Base-by-base conservation (phyloP, 176 grass and related monocot genomes). In the Poa pratensis region DNA sequence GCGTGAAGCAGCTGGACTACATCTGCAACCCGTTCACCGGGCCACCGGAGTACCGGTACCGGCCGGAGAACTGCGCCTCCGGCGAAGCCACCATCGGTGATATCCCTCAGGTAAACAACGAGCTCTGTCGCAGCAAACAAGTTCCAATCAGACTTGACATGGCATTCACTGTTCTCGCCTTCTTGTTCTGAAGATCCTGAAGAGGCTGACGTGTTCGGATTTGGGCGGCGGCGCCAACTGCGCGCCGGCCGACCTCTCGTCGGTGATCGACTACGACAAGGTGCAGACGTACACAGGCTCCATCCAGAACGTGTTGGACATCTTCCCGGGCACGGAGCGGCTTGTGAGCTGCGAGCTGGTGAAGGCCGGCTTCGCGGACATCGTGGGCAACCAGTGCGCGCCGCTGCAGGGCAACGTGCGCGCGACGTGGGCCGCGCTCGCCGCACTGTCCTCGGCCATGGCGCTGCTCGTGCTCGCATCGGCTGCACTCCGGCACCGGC, bases 1-100 rank as follows among this genome's bases (percentile, higher is more conserved):
- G 79, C 3, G 76, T 94, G 83, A 94, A 83, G 82, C 73, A 60
- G 68, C 77, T 98, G 82, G 85, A 92, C 63, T 96, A 90, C 69
- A 91, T 99, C 20, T 99, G 96, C 86, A 99, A 96, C 68, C 96
- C 96, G 11, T 99, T 99, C 77, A 69, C 93, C 1, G 93, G 91
- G n/a, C 91, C 93, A 7, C 96, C 96, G 4, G 75, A 80, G 63
- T 96, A 91, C 87, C 75, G 17, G 75, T 99, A 99, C 69, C 86
- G 60, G 55, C 93, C 93, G 14, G 88, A 94, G 69, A 94, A 99
- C 67, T 96, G 96, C 86, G 79, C 90, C 69, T 84, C 90, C 9
- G 87, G 90, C 74, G 91, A 88, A 19, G 80, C 88, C 69, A 92
- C 87, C 50, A 94, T 99, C 46, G 96, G 96, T 16, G 96, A 99